phyloP scores from a whole-genome alignment of 1,139 yeast species.

The Candida tropicalis region DNA sequence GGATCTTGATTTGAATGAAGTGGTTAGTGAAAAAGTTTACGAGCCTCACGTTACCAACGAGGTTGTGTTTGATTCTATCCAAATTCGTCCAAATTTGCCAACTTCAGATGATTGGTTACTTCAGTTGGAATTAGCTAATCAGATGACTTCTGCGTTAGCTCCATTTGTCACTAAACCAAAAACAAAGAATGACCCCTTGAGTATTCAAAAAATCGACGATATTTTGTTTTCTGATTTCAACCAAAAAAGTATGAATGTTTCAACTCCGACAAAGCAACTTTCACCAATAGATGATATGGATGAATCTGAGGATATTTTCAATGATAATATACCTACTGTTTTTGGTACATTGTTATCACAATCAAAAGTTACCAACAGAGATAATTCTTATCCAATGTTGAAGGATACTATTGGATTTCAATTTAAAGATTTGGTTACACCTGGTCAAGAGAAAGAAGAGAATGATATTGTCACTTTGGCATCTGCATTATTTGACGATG shows the following conservation, averaged over 20 bases:
- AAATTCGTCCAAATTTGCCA: conserved; percentile 42
- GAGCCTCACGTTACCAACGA: conserved; percentile 59
- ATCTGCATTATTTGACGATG: conserved; percentile 26
- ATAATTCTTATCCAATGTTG: conserved; percentile 32
- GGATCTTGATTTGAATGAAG: conserved; percentile 36
- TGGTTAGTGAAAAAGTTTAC: conserved; percentile 64
- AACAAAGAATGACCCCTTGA: conserved; percentile 22
- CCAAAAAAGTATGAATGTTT: conserved; percentile 25
- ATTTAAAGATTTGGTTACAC: conserved; percentile 12
- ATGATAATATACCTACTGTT: conserved; percentile 23
- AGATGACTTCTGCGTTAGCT: conserved; percentile 51
- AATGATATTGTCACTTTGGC: conserved; percentile 15
- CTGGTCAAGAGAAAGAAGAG: conserved; percentile 12
- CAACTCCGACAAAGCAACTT: conserved; percentile 26
- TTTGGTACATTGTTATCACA: conserved; percentile 24
- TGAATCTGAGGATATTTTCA: conserved; percentile 20
- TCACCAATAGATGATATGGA: conserved; percentile 19
- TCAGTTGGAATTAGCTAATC: conserved; percentile 61
- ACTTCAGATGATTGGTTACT: conserved; percentile 63
- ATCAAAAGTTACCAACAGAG: conserved; percentile 23
- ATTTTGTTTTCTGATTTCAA: conserved; percentile 57
- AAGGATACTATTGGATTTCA: conserved; percentile 19
- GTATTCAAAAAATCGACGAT: conserved; percentile 45
- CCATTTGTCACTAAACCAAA: conserved; percentile 25
- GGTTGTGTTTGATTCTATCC: conserved; percentile 33